These are phyloP conservation scores for Talaromyces liani DNA, from an alignment of 495 filamentous ascomycete genomes.

Conservation along the genomic window DNA sequence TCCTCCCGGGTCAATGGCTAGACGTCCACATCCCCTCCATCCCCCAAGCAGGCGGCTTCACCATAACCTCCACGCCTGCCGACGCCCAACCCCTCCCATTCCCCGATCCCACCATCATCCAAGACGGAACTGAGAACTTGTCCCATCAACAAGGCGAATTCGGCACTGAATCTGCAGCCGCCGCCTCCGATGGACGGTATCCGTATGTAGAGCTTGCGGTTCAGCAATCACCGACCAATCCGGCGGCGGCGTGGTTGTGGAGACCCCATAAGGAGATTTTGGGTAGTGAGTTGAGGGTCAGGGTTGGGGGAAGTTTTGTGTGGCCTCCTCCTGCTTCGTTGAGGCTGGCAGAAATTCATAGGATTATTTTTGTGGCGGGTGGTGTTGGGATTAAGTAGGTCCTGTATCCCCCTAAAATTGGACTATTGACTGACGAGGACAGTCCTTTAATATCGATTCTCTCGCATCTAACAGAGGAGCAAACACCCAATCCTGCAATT, in stretches of 20 bases:
- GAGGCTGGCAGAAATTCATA: conserved; percentile 32
- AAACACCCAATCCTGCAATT: not conserved
- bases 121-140: not conserved
- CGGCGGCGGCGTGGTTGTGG: conserved; percentile 74
- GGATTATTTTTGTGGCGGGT: conserved; percentile 68
- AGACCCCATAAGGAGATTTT: conserved; percentile 44
- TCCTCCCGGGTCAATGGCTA: conserved; percentile 86
- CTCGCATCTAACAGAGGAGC: conserved; percentile 25
- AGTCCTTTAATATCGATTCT: conserved; percentile 56
- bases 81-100: conserved; percentile 27
- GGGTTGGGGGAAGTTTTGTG: conserved; percentile 73
- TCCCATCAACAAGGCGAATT: conserved; percentile 16
- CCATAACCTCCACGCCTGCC: conserved; percentile 69
- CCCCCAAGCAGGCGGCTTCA: conserved; percentile 72
- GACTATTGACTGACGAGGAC: not conserved
- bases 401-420: not conserved
- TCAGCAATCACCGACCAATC: conserved; percentile 56
- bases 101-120: conserved; percentile 12
- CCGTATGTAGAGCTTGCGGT: conserved; percentile 68
- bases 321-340: conserved; percentile 54
- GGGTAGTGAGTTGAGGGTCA: conserved; percentile 49
- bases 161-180: conserved; percentile 8
- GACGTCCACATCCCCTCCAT: conserved; percentile 68
- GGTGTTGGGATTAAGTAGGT: conserved; percentile 74
- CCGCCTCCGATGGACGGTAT: conserved; percentile 20